Evolutionary conservation across 805 yeast genomes (phyloP).

Genomic region (Torulaspora microellipsoides): DNA sequence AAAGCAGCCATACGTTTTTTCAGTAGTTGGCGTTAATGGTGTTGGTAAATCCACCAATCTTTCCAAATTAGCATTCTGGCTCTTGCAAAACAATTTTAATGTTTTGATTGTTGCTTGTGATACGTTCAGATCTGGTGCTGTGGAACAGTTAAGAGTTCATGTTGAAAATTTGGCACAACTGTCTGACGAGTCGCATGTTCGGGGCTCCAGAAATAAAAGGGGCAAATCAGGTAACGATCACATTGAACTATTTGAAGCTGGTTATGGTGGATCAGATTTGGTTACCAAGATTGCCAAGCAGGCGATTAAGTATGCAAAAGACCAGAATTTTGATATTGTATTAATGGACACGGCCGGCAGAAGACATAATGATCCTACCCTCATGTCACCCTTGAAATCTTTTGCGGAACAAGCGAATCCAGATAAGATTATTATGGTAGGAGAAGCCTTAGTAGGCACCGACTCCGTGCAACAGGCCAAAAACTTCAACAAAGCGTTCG

Average conservation of each 20-base stretch:
- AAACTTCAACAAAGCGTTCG: slow-evolving; percentile 91
- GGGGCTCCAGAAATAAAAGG: slow-evolving; percentile 35
- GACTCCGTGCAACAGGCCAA: slow-evolving; percentile 94
- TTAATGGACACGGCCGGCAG: slow-evolving; percentile 97
- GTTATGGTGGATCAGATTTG: slow-evolving; percentile 93
- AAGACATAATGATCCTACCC: slow-evolving; percentile 87
- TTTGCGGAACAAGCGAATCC: slow-evolving; percentile 96
- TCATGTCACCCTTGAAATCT: slow-evolving; percentile 93
- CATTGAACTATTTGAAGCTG: slow-evolving; percentile 83
- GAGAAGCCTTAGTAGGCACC: slow-evolving; percentile 96
- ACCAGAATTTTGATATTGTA: slow-evolving; percentile 72
- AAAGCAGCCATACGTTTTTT: slow-evolving; percentile 79
- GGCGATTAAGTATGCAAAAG: slow-evolving; percentile 76
- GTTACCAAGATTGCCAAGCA: slow-evolving; percentile 90
- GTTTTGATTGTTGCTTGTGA: slow-evolving; percentile 95
- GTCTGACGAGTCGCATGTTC: slow-evolving; percentile 43
- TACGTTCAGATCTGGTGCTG: slow-evolving; percentile 97
- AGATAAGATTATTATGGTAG: slow-evolving; percentile 96
- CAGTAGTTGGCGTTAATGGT: slow-evolving; percentile 97
- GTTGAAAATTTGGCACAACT: slow-evolving; percentile 75
- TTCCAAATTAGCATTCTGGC: slow-evolving; percentile 93
- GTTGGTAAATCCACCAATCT: slow-evolving; percentile 96
- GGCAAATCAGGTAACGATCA: slow-evolving; percentile 38
- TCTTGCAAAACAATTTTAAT: slow-evolving; percentile 78
- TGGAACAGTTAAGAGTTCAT: slow-evolving; percentile 93